Base-by-base conservation (phyloP, 305 asterid species). In the Fraxinus nigra region DNA sequence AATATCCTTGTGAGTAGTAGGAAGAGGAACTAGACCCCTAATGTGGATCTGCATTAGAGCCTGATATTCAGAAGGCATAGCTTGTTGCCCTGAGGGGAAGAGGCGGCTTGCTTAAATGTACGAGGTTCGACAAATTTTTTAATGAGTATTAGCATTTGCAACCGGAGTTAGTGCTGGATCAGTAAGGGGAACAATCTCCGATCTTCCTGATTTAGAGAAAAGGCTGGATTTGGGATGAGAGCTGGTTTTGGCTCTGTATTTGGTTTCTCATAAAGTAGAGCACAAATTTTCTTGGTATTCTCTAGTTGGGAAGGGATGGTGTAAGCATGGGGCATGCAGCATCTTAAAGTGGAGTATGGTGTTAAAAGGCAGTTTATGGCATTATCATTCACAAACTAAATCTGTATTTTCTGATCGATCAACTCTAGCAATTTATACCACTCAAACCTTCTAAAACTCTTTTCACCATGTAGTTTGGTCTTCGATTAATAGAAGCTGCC, bases 401-500 rank as follows among this genome's bases (percentile, higher is more conserved):
- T 67, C 20, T 67, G 7, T 26, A 28, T 28, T 28, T 67, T 67
- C 74, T 26, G 38, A 24, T 24, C 0, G n/a, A 24, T 63, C 7
- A 63, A 63, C 34, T 24, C 72, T 63, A n/a, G 26, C 26, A n/a
- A 61, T 7, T 61, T 61, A 1, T 30, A 28, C 37, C 14, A 26
- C 37, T 81, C 38, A 37, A 46, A 76, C 22, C 33, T 81, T 65
- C 56, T n/a, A 30, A 13, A 63, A 73, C 33, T 69, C 77, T 40
- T 56, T 72, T 78, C 8, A 20, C 34, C 32, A 5, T 46, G 2
- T 38, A 16, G 33, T 79, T 74, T 82, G 77, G 38, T 43, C 80
- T 69, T 5, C 3, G 10, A 28, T 14, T 75, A 38, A 28, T 70
- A 33, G 76, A 43, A 38, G 28, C 69, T 63, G 33, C 35, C 16